Percentiles rank a stretch among this genome's conserved stretches.
phyloP scores from a whole-genome alignment of 305 asterid species.

The Fraxinus sp. region DNA sequence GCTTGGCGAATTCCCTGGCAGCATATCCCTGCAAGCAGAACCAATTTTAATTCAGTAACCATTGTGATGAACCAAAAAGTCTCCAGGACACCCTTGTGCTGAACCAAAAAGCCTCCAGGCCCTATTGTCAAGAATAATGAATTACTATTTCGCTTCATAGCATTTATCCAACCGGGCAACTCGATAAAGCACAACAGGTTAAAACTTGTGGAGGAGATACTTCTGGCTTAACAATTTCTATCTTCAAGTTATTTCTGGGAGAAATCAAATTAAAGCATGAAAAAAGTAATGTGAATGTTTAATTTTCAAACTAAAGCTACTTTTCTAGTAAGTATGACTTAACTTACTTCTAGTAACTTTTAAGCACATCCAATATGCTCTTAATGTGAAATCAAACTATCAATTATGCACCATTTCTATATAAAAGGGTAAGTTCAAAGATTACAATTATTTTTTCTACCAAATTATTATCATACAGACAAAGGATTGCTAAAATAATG shows the following conservation, averaged over 20 bases:
- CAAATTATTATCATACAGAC: background rate
- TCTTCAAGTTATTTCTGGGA: background rate
- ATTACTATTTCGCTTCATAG: too few relatives aligned
- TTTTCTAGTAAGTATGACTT: background rate
- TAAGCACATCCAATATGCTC: background rate
- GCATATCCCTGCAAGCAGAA: conserved; percentile 76
- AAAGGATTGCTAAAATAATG: background rate
- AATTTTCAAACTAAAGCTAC: background rate
- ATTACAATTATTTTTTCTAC: background rate
- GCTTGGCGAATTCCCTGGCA: conserved; percentile 85
- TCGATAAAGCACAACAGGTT: background rate
- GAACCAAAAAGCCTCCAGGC: too few relatives aligned
- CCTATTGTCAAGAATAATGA: too few relatives aligned
- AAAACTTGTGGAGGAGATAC: background rate
- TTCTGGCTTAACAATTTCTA: background rate
- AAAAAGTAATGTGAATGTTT: background rate
- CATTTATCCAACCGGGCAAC: too few relatives aligned
- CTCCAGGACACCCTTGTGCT: too few relatives aligned
- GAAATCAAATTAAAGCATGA: background rate
- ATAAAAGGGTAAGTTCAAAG: background rate
- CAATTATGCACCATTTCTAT: background rate
- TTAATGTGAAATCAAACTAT: background rate
- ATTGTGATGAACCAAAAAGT: background rate
- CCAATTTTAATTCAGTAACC: background rate
- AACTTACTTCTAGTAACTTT: background rate